Conservation (phyloP, 805 yeast genomes). For the Hanseniaspora clermontiae region DNA sequence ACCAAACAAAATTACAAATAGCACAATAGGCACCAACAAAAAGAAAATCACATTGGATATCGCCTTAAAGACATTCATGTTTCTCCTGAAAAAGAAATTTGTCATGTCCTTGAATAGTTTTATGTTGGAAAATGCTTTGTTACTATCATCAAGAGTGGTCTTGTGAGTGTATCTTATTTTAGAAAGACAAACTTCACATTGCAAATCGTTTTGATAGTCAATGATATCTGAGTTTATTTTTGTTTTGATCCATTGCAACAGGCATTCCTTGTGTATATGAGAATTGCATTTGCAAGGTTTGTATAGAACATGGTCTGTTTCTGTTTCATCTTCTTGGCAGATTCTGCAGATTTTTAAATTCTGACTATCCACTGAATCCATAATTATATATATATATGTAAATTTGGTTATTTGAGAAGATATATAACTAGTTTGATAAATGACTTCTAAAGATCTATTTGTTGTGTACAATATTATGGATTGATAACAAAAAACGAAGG, state of each 20-base stretch:
- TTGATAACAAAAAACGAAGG: too few species aligned
- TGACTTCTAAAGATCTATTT: not conserved
- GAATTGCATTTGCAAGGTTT: conserved; percentile 11
- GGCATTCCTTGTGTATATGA: conserved; percentile 6
- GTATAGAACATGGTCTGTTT: not conserved
- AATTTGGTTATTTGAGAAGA: not conserved
- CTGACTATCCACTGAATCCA: not conserved
- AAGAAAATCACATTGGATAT: not conserved
- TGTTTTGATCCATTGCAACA: conserved; percentile 4
- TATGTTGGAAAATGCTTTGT: not conserved
- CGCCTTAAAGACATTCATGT: not conserved
- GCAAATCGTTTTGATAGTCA: conserved; percentile 9
- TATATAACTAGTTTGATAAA: not conserved
- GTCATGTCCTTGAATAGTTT: not conserved
- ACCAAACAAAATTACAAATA: not conserved
- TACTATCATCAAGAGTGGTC: not conserved
- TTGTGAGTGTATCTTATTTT: conserved; percentile 3
- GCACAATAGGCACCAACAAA: not conserved
- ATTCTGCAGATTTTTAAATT: conserved; percentile 7
- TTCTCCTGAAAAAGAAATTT: not conserved
- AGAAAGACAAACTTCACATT: conserved; percentile 7
- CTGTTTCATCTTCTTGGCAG: conserved; percentile 10
- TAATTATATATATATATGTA: too few species aligned
- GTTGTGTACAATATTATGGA: too few species aligned
- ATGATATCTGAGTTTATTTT: conserved; percentile 5